Base-by-base conservation (phyloP, 2,329 filamentous ascomycete genomes). In the Colletotrichum lindemuthianum region DNA sequence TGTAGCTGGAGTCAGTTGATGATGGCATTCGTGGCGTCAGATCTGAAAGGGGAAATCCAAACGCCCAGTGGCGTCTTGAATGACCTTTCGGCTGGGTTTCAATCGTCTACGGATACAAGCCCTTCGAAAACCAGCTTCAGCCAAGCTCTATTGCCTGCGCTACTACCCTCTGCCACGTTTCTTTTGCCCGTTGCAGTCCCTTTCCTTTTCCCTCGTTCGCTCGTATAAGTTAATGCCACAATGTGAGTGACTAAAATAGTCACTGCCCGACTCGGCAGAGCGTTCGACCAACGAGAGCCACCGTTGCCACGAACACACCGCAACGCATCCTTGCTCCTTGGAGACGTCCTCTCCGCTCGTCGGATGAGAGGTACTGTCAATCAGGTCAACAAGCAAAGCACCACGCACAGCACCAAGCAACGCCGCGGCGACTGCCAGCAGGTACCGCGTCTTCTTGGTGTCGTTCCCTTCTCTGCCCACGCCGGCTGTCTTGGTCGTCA, bases 201-300 rank as follows among this genome's bases (percentile, higher is more conserved):
- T 10, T 65, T 65, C 39, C 63, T 63, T 65, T 65, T 65, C 41
- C 12, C 39, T 47, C 51, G 15, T 50, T 33, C 24, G 32, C 51
- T 65, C 63, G 63, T 65, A 65, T 65, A 43, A 36, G 16, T 13
- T 11, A 2, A 50, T 24, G 24, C 24, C 24, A 24, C 24, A 57
- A 11, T 16, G 44, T 9, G 44, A 36, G 52, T 51, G 52, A 41
- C 52, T 52, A 63, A 65, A 56, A 43, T 48, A 49, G 51, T 43
- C 47, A 37, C 47, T 10, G 43, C 11, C 40, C 41, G 24, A 24
- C 24, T 24, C 24, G 50, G 40, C 57, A 56, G 44, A 59, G 56
- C 32, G 6, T 39, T 48, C 40, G 34, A 59, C 60, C 60, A 52
- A 59, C 49, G 39, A 44, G 40, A 41, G 43, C 47, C 56, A 12